Base-by-base conservation (phyloP, 83 land plant genomes). In the Diphasiastrum complanatum region DNA sequence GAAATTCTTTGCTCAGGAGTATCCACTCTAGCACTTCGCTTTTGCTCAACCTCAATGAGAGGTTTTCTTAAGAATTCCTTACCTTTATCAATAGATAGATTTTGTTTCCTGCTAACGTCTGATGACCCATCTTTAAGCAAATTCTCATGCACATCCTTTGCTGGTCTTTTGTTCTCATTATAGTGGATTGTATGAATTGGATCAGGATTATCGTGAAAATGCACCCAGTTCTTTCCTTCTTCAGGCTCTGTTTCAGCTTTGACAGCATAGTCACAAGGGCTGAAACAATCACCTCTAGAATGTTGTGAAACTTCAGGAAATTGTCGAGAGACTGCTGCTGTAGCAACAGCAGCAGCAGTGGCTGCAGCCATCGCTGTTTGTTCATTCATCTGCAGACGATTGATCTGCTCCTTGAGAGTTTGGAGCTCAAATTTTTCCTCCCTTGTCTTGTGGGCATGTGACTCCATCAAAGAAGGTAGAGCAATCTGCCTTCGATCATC, bases 361-460 rank as follows among this genome's bases (percentile, higher is more conserved):
- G 59, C 69, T 51, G 68, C 38, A 18, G 29, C 32, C 12, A 37
- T 3, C 19, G 69, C 45, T 28, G 28, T 31, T 51, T 71, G 69
- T 30, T 71, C 70, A 26, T 63, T 69, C 1, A 63, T 38, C 37
- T 64, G 70, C 8, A 64, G 71, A 28, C 45, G 60, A n/a, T 60
- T 45, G 2, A 72, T 23, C 43, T 66, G 75, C 36, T 65, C 62
- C 36, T 59, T 72, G 23, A 72, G 29, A 1, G 33, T 54, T 20
- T 59, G 66, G 5, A 66, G 26, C 55, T 72, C 64, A 27, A 56
- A 20, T 43, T 47, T 66, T 19, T 66, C 75, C 32, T 66, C 71
- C 40, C 31, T 57, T 32, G 63, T 50, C 36, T 33, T 57, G 22
- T 48, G 45, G 22, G 53, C 34, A 29, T 72, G 75, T 5, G 63